These are phyloP conservation scores for Penicillium sp. DNA, from an alignment of 2,329 filamentous ascomycete species.

Conservation along the genomic window DNA sequence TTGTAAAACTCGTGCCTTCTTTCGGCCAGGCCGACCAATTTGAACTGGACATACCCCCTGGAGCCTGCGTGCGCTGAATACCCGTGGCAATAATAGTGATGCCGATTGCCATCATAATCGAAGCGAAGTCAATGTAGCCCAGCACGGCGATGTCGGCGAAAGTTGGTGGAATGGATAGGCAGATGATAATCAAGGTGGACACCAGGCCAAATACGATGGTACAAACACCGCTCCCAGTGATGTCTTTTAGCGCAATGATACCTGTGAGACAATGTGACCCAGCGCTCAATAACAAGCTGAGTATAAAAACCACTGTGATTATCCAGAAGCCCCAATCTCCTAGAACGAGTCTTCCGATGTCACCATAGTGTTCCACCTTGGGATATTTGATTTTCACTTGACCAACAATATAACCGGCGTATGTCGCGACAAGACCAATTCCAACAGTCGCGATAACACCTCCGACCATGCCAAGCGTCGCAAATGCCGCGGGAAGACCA, in stretches of 20 bases:
- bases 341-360: slow-evolving; percentile 9
- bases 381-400: slow-evolving; percentile 14
- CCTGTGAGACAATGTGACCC: slow-evolving; percentile 18
- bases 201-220: slow-evolving; percentile 11
- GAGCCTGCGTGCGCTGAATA: slow-evolving; percentile 18
- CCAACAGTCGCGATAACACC: slow-evolving; percentile 46
- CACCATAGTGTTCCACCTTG: slow-evolving; percentile 12
- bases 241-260: slow-evolving; percentile 12
- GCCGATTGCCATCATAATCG: slow-evolving; percentile 31
- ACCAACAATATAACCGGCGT: slow-evolving; percentile 20
- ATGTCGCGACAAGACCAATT: slow-evolving; percentile 38
- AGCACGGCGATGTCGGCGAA: slow-evolving; percentile 25
- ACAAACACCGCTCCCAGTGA: slow-evolving; percentile 9
- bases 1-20: slow-evolving; percentile 5
- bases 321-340: slow-evolving; percentile 9
- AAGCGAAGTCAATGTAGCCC: slow-evolving; percentile 28
- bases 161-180: slow-evolving; percentile 32
- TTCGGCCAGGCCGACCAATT: slow-evolving; percentile 20
- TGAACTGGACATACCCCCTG: not conserved
- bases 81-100: slow-evolving; percentile 35
- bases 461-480: slow-evolving; percentile 46
- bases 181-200: slow-evolving; percentile 21
- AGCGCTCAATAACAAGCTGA: slow-evolving; percentile 6
- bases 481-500: slow-evolving; percentile 34
- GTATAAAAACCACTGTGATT: slow-evolving; percentile 9